phyloP scores from a whole-genome alignment of 768 basidiomycete species.

The Sporobolomyces roseus region DNA sequence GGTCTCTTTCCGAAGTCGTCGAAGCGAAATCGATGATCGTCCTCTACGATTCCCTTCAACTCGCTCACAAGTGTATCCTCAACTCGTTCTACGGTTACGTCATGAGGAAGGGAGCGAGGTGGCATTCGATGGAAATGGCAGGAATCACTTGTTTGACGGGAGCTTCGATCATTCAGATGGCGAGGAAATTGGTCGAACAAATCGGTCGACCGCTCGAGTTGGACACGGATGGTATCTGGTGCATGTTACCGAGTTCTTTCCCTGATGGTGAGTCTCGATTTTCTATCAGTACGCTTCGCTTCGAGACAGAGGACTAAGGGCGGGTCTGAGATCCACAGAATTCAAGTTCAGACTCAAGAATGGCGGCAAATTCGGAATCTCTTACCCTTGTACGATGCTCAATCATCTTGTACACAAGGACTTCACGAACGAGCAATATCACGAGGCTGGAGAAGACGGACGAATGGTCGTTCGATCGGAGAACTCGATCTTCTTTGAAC shows the following conservation, averaged over 20 bases:
- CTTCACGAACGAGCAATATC: conserved; percentile 98
- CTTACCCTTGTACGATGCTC: conserved; percentile 98
- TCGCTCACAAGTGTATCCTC: conserved; percentile 98
- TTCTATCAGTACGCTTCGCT: not conserved
- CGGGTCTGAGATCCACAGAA: conserved; percentile 50
- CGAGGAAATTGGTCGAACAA: conserved; percentile 91
- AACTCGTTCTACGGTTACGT: conserved; percentile 99
- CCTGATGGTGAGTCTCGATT: conserved; percentile 58
- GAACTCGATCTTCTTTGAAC: conserved; percentile 98
- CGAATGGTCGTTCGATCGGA: conserved; percentile 82
- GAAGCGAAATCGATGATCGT: conserved; percentile 99
- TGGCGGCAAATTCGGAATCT: conserved; percentile 82
- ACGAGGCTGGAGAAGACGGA: conserved; percentile 74
- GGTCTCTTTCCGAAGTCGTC: conserved; percentile 77
- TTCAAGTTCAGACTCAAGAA: conserved; percentile 86
- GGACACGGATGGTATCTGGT: conserved; percentile 99
- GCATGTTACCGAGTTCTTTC: conserved; percentile 96
- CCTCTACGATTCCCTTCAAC: conserved; percentile 93
- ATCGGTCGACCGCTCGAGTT: conserved; percentile 94
- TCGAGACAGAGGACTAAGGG: too few relatives aligned
- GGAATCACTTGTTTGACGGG: conserved; percentile 98
- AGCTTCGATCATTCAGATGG: conserved; percentile 98
- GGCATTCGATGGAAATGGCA: conserved; percentile 99
- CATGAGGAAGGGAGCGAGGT: conserved; percentile 97
- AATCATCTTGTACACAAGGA: conserved; percentile 93